Base-by-base conservation (phyloP, 2,329 filamentous ascomycete species). In the Parastagonospora avenae region DNA sequence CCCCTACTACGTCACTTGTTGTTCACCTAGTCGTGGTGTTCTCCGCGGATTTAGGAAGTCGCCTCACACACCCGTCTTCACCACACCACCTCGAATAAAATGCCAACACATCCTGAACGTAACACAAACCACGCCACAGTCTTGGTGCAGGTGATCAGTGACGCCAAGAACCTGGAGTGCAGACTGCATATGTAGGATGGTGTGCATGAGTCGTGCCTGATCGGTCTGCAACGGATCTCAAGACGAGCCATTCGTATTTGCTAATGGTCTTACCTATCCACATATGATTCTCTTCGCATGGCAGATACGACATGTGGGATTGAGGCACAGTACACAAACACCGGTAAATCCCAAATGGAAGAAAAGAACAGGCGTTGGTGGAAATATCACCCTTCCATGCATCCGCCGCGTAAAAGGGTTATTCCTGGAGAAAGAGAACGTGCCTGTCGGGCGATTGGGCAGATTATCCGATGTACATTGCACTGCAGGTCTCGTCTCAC, bases 81-180 rank as follows among this genome's bases (percentile, higher is more conserved):
- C 41, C 41, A 27, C 30, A 32, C 16, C 15, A 42, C n/a, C 19
- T 30, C 27, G 35, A 37, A 10, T 16, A 9, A 16, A 40, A 4
- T 8, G 16, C 37, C 37, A 28, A 37, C 42, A 44, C 32, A 35
- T 32, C 32, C n/a, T 24, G 29, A 16, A 29, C 31, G 31, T 24
- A 15, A 28, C 42, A 37, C 32, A 19, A 33, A 33, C 31, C 37
- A n/a, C 42, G 42, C 42, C 42, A 44, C 42, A 28, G 27, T 36
- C 28, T 32, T 11, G 16, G 27, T 33, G 30, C 42, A 16, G 16
- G 19, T 35, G 31, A 44, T 37, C 42, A 12, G 44, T 46, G 44
- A 33, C 27, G 44, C 44, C 29, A 46, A 41, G 44, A 46, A 11
- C n/a, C 36, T 46, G 44, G 44, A 46, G 44, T 46, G 44, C 44